Percentiles rank a stretch among this genome's conserved stretches.
phyloP scores from a whole-genome alignment of 1,284 basidiomycete species.

The Puccinia sorghi region DNA sequence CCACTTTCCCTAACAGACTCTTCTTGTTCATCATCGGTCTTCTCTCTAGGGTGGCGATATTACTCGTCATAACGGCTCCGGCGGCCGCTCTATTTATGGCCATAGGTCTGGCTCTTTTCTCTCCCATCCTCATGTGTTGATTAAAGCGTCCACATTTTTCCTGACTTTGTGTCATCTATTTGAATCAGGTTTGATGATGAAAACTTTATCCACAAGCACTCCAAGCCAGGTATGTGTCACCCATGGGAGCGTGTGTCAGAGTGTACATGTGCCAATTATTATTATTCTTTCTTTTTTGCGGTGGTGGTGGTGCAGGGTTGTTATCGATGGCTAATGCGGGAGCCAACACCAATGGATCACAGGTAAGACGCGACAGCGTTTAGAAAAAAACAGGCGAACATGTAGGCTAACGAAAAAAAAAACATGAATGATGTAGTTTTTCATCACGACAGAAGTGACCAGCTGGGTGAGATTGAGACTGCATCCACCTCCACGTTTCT shows the following conservation, averaged over 20 bases:
- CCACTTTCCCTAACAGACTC: not conserved
- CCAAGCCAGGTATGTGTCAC: constrained; percentile 1
- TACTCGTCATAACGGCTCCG: constrained; percentile 45
- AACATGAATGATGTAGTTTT: constrained; percentile 17
- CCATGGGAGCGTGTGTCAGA: no score
- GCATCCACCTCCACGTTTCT: not conserved
- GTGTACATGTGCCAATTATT: no score
- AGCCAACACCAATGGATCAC: constrained; percentile 44
- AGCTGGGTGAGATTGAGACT: constrained; percentile 33
- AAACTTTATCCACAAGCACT: constrained; percentile 20
- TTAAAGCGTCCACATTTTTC: not conserved
- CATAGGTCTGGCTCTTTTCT: constrained; percentile 9
- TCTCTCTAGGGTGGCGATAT: constrained; percentile 40
- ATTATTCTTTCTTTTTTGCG: not conserved
- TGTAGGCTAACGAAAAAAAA: not conserved
- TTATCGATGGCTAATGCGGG: constrained; percentile 50
- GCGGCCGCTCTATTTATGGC: constrained; percentile 45
- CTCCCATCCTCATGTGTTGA: not conserved
- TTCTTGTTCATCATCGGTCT: not conserved
- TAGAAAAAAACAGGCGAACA: no score
- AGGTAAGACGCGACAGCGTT: not conserved
- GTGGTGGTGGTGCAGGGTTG: constrained; percentile 14
- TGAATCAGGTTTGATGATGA: constrained; percentile 13
- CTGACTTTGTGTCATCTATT: not conserved
- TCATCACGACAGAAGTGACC: constrained; percentile 37